These are phyloP conservation scores for Rhodosporidiobolus sp. DNA, from an alignment of 768 basidiomycete species.

Conservation along the genomic window DNA sequence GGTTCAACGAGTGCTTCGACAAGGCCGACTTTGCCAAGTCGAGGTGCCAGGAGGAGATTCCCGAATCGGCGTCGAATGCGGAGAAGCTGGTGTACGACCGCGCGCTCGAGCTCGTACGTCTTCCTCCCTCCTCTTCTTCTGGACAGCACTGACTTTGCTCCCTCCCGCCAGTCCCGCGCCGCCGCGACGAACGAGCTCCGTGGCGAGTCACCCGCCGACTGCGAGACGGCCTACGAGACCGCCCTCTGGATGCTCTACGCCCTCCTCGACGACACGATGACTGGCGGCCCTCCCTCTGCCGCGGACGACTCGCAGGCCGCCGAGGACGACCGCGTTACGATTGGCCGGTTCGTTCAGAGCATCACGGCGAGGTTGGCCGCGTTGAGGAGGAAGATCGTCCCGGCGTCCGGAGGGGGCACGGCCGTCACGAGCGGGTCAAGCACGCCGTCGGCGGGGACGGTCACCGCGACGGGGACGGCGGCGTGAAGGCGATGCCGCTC, in stretches of 20 bases:
- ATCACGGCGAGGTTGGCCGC: conserved; percentile 27
- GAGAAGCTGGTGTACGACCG: conserved; percentile 92
- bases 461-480: too few relatives aligned
- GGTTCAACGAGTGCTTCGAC: conserved; percentile 91
- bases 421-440: background rate
- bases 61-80: conserved; percentile 75
- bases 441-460: background rate
- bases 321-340: conserved; percentile 50
- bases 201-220: conserved; percentile 71
- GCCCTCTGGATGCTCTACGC: conserved; percentile 91
- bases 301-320: conserved; percentile 32
- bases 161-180: conserved; percentile 69
- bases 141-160: background rate
- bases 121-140: conserved; percentile 6
- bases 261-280: conserved; percentile 70
- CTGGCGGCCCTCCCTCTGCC: background rate
- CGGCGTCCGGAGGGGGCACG: background rate
- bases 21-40: conserved; percentile 64
- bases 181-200: conserved; percentile 87
- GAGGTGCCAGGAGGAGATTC: conserved; percentile 60
- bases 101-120: conserved; percentile 74
- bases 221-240: conserved; percentile 91
- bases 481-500: too few relatives aligned
- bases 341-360: conserved; percentile 47
- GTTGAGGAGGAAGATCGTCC: conserved; percentile 32